Percentiles rank a stretch among this genome's conserved stretches.
Evolutionary conservation across 1,139 yeast genomes (phyloP).

Genomic region (Geotrichum cucujoidarum): DNA sequence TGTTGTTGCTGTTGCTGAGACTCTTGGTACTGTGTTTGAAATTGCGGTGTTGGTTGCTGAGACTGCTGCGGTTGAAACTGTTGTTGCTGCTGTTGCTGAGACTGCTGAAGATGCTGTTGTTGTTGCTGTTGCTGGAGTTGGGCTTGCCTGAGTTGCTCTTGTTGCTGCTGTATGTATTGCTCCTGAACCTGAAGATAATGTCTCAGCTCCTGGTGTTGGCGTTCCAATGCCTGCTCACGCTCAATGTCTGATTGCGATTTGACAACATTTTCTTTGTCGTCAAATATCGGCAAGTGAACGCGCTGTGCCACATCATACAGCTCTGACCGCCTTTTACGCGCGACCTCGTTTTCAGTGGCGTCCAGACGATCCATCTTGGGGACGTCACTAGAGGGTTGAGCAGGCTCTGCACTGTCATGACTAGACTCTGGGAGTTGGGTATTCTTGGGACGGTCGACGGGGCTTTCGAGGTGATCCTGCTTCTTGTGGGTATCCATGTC

Average conservation of each 20-base stretch:
- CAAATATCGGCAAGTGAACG: slow-evolving; percentile 1
- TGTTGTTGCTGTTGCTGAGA: slow-evolving; percentile 1
- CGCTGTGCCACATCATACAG: slow-evolving; percentile 14
- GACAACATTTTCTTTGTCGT: slow-evolving; percentile 1
- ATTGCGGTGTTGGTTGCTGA: slow-evolving; percentile 13
- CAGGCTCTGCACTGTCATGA: not conserved
- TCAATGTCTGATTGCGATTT: slow-evolving; percentile 11
- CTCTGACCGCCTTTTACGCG: slow-evolving; percentile 14
- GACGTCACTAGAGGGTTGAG: not conserved
- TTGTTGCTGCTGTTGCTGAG: slow-evolving; percentile 16
- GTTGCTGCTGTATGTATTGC: slow-evolving; percentile 13
- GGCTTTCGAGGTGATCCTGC: slow-evolving; percentile 4
- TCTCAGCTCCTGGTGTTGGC: slow-evolving; percentile 17
- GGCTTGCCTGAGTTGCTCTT: slow-evolving; percentile 10
- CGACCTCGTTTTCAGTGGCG: slow-evolving; percentile 5
- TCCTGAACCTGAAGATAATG: slow-evolving; percentile 17
- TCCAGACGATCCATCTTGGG: slow-evolving; percentile 9
- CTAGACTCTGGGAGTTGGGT: slow-evolving; percentile 1
- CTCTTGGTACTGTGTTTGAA: slow-evolving; percentile 8
- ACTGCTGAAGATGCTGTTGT: not conserved
- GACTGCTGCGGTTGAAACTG: slow-evolving; percentile 11
- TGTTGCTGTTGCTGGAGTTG: slow-evolving; percentile 1
- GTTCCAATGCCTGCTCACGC: slow-evolving; percentile 15
- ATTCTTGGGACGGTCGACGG: not conserved
- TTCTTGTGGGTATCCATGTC: not conserved